Base-by-base conservation (phyloP, 2,329 filamentous ascomycete genomes). In the Rutstroemia sp. region DNA sequence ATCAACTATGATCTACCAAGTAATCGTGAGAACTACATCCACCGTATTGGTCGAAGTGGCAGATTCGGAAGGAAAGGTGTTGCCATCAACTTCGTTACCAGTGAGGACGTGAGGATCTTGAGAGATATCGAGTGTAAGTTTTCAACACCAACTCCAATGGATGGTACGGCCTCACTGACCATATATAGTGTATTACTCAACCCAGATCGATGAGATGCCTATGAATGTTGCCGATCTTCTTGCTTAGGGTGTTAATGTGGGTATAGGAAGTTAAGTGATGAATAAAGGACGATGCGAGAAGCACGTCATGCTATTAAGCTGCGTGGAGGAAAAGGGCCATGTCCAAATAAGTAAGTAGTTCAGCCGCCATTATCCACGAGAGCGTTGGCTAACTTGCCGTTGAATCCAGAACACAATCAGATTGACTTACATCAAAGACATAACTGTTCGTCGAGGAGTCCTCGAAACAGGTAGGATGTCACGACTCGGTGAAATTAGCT, bases 1-100 rank as follows among this genome's bases (percentile, higher is more conserved):
- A 99, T 99, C 80, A 99, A 99, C 78, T 99, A 99, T 73, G 94
- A 99, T 72, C 79, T 99, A 58, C 94, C 94, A 3, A 94, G 88
- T 75, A 97, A 99, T 75, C 91, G 94, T 80, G 94, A 99, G 76
- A 99, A 99, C 78, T 99, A 99, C 75, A 97, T 99, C 73, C 94
- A 99, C 78, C 87, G 94, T 66, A 99, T 99, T 67, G 94, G 94
- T 71, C 86, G 94, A 71, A 94, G 89, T 71, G 94, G 94, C 66
- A 84, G 94, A 65, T 99, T 99, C 68, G 94, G 94, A 68, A 84
- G 94, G 68, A 99, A 99, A 79, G 94, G 94, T 81, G 94, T 99
- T 63, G 94, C 94, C 39, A 99, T 99, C 80, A 99, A 99, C 78
- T 99, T 99, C 70, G 94, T 99, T 64, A 99, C 94, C 2, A 95